Evolutionary conservation across 2,329 filamentous ascomycete species (phyloP).

Genomic region (Pestalotiopsis sp.): DNA sequence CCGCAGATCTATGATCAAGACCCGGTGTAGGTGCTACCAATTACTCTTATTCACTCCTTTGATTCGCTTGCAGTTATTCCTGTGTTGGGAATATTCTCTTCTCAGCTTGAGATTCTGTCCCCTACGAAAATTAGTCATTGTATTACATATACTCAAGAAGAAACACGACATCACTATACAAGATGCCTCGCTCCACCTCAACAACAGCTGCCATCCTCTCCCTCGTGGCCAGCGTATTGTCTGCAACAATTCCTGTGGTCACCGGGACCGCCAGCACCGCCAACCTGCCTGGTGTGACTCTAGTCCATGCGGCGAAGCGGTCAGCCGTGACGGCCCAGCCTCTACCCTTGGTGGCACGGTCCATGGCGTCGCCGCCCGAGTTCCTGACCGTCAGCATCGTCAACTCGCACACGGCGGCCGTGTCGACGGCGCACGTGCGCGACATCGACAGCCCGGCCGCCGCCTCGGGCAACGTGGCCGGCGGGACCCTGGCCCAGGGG

Average conservation of each 20-base stretch:
- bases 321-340: background rate
- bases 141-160: background rate
- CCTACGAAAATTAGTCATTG: background rate
- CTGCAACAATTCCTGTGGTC: background rate
- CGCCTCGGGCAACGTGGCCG: slow-evolving; percentile 11
- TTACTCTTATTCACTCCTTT: background rate
- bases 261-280: background rate
- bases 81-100: background rate
- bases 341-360: background rate
- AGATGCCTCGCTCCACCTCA: background rate
- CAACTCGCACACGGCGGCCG: slow-evolving; percentile 15
- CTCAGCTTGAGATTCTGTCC: background rate
- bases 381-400: slow-evolving; percentile 20
- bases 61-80: background rate
- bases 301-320: background rate
- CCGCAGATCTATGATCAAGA: background rate
- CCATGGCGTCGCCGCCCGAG: slow-evolving; percentile 1
- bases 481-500: slow-evolving; percentile 19
- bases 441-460: slow-evolving; percentile 15
- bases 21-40: background rate
- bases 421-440: slow-evolving; percentile 21
- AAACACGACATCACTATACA: background rate
- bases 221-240: background rate
- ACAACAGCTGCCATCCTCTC: background rate
- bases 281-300: background rate